phyloP scores from a whole-genome alignment of 2,329 filamentous ascomycete species.

The Aspergillus melleus region DNA sequence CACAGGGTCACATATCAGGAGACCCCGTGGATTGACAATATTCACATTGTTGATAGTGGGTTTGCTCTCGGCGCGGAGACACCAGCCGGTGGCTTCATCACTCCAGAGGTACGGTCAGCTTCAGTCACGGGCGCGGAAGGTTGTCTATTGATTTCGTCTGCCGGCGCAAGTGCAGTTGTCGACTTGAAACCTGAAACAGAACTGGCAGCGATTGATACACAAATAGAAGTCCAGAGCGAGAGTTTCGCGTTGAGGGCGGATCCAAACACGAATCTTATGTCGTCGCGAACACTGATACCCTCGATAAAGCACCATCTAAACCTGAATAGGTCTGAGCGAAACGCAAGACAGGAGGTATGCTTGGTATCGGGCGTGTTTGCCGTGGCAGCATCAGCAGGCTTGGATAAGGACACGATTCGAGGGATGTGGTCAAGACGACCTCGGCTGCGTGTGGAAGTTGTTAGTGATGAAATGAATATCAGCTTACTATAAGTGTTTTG shows the following conservation, averaged over 20 bases:
- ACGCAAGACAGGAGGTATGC: background rate
- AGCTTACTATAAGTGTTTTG: background rate
- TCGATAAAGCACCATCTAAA: background rate
- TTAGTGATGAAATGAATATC: background rate
- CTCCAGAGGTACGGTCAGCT: background rate
- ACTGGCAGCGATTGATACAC: background rate
- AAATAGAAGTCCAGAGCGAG: background rate
- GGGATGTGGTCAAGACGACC: slow-evolving; percentile 9
- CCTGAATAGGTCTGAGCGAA: background rate
- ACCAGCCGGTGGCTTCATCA: background rate
- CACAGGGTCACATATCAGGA: slow-evolving; percentile 10
- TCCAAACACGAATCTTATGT: slow-evolving; percentile 12
- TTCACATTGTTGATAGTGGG: slow-evolving; percentile 6
- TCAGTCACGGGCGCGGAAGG: background rate
- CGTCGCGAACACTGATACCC: slow-evolving; percentile 6
- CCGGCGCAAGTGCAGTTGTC: slow-evolving; percentile 1
- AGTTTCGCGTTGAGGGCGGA: slow-evolving; percentile 3
- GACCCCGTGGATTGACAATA: background rate
- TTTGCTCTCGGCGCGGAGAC: slow-evolving; percentile 7
- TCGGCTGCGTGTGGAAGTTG: background rate
- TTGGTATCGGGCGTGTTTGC: slow-evolving; percentile 10
- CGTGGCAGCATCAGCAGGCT: slow-evolving; percentile 2
- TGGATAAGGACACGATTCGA: background rate
- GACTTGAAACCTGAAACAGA: background rate
- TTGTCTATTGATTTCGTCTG: background rate